phyloP scores from a whole-genome alignment of 352 stramenopile genomes.

The Phytophthora constricta region DNA sequence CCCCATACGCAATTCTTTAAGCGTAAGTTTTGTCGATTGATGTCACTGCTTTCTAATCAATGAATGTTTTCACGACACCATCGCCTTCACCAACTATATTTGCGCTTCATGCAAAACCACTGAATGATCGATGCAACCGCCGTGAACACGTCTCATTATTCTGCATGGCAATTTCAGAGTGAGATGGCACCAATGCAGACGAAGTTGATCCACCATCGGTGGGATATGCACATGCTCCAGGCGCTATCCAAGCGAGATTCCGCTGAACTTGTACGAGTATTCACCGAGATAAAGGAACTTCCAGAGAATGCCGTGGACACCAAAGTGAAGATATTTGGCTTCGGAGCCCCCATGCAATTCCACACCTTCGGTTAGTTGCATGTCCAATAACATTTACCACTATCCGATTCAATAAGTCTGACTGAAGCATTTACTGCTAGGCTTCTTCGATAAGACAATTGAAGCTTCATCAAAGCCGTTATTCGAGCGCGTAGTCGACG shows the following conservation, averaged over 20 bases:
- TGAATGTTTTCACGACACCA: background rate
- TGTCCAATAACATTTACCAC: background rate
- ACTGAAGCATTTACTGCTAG: constrained; percentile 21
- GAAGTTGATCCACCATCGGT: constrained; percentile 54
- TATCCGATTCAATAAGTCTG: background rate
- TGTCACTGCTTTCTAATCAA: background rate
- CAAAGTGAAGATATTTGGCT: constrained; percentile 48
- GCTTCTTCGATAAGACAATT: constrained; percentile 54
- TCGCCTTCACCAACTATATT: background rate
- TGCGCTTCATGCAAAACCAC: background rate
- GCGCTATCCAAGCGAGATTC: constrained; percentile 43
- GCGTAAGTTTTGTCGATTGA: background rate
- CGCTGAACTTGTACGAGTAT: constrained; percentile 44
- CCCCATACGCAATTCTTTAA: constrained; percentile 48
- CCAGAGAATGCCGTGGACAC: constrained; percentile 40
- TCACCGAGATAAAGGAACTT: constrained; percentile 41
- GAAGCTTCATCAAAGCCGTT: constrained; percentile 13
- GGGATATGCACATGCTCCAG: constrained; percentile 67
- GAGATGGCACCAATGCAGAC: constrained; percentile 9
- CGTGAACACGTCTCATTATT: background rate
- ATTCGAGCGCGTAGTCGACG: constrained; percentile 46
- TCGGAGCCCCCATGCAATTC: constrained; percentile 58
- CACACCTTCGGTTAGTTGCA: constrained; percentile 47
- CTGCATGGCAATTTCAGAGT: no score
- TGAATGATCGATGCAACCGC: background rate